Base-by-base conservation (phyloP, 768 basidiomycete genomes). In the Amanita pallidorosea region DNA sequence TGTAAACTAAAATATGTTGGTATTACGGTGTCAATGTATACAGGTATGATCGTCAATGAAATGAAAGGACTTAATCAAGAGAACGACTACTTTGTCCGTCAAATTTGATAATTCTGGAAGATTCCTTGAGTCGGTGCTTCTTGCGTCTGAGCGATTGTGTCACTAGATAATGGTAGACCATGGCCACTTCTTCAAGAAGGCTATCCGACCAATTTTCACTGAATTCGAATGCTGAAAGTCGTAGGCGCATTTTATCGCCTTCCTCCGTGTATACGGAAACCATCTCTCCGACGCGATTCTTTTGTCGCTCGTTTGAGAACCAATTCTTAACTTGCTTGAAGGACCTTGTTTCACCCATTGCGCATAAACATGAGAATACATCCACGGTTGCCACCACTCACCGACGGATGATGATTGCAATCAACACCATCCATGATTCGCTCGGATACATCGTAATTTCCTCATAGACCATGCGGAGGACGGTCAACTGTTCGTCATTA, bases 371-470 rank as follows among this genome's bases (percentile, higher is more conserved):
- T 36, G 23, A 44, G 38, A 33, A 36, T 25, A 44, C 35, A 41
- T 8, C n/a, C 7, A 29, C 47, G 52, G 38, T 34, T 43, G 25
- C 49, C 29, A 33, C 17, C 34, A 58, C 67, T 57, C 48, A 79
- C 80, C 79, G 68, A 54, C 71, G 67, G 55, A 82, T 75, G 61
- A 79, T 67, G 49, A 81, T 68, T 41, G 79, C 78, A 45, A 81
- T 67, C 41, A 81, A 64, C 7, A 72, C 73, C 63, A 78, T 73
- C 80, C 80, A 83, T 8, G 75, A 68, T 60, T 81, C 77, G 51
- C 70, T 69, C 47, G 81, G 81, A 67, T 80, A 80, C 69, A 77
- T 76, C 52, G 81, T 80, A 56, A 82, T 80, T 59, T 80, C 74
- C 53, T 80, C 72, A 60, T 77, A 82, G 20, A 82, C 76, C 72